Conservation (phyloP, 2,329 filamentous ascomycete species). For the Botrytis porri region DNA sequence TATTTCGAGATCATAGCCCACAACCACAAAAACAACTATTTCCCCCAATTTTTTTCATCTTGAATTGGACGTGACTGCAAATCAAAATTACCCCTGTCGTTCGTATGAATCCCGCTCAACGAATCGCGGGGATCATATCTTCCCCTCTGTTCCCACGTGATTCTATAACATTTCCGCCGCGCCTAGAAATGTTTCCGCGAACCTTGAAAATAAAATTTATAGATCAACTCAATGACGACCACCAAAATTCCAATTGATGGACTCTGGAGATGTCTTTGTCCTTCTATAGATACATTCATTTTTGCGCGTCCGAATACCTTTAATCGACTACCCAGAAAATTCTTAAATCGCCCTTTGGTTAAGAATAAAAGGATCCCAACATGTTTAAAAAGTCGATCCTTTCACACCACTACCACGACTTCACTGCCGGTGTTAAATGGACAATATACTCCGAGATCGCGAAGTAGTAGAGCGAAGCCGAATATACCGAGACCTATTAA, state of each 20-base stretch:
- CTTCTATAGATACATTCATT: slow-evolving; percentile 47
- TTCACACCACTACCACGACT: not conserved
- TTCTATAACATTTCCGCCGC: not conserved
- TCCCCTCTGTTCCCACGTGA: slow-evolving; percentile 14
- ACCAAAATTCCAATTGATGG: slow-evolving; percentile 49
- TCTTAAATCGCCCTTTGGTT: not conserved
- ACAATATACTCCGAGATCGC: not conserved
- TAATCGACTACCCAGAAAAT: slow-evolving; percentile 12
- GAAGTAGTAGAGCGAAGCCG: not conserved
- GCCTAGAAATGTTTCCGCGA: slow-evolving; percentile 7
- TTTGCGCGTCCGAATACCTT: slow-evolving; percentile 4
- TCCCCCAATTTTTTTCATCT: not conserved
- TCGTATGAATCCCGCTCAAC: not conserved
- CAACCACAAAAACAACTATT: not conserved
- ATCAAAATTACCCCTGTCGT: not conserved
- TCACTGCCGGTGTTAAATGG: not conserved
- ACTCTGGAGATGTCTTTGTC: slow-evolving; percentile 63
- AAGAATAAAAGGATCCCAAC: slow-evolving; percentile 8
- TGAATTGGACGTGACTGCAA: no score
- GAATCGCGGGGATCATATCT: not conserved
- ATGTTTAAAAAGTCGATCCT: slow-evolving; percentile 1
- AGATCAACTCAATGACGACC: slow-evolving; percentile 36
- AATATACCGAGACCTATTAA: not conserved
- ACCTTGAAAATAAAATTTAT: slow-evolving; percentile 14
- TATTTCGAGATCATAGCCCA: not conserved